Evolutionary conservation across 768 basidiomycete species (phyloP).

Genomic region (Pilatotrama ljubarskyi): DNA sequence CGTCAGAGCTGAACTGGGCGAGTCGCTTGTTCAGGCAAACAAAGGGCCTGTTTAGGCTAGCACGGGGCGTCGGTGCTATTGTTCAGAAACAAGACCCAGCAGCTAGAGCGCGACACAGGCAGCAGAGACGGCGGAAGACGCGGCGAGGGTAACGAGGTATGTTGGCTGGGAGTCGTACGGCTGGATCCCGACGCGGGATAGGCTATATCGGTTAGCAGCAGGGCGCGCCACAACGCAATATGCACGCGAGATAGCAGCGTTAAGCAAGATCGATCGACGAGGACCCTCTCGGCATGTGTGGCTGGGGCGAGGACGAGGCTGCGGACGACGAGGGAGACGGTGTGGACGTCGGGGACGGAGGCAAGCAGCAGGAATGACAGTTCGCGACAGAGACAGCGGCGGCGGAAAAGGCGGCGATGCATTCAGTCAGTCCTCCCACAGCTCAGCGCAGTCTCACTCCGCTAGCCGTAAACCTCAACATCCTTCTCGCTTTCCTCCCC

Average conservation of each 20-base stretch:
- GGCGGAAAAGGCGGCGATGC: neutral
- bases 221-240: constrained; percentile 18
- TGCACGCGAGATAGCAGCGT: constrained; percentile 5
- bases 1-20: constrained; percentile 19
- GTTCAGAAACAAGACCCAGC: neutral
- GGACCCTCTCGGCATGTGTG: constrained; percentile 1
- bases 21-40: constrained; percentile 25
- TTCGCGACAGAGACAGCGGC: neutral
- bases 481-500: neutral
- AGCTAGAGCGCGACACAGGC: neutral
- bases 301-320: neutral
- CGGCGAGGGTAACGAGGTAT: neutral
- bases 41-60: constrained; percentile 25
- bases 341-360: neutral
- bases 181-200: constrained; percentile 15
- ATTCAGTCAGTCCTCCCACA: neutral
- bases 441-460: neutral
- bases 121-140: neutral
- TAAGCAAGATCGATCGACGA: constrained; percentile 14
- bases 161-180: constrained; percentile 3
- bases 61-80: neutral
- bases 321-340: neutral
- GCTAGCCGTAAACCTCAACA: too few relatives aligned
- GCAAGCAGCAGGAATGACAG: neutral
- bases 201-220: constrained; percentile 19